Evolutionary conservation across 2,329 filamentous ascomycete species (phyloP).

Genomic region (Colletotrichum noveboracense): DNA sequence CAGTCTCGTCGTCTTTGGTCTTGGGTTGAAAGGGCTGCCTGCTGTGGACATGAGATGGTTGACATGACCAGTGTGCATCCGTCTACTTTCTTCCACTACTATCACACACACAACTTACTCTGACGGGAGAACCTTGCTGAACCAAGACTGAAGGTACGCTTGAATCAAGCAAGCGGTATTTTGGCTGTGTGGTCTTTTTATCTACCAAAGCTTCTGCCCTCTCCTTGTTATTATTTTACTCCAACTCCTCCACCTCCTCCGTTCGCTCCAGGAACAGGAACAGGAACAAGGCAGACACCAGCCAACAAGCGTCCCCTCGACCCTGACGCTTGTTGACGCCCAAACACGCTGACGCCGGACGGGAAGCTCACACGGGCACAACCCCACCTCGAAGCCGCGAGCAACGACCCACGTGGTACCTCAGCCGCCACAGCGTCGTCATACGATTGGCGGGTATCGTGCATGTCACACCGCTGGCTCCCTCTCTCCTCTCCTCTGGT

Average conservation of each 20-base stretch:
- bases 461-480: not conserved
- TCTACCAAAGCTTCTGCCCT: not conserved
- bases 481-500: not conserved
- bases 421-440: not conserved
- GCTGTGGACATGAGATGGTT: not conserved
- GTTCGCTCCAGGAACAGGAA: not conserved
- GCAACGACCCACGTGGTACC: conserved; percentile 1
- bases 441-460: not conserved
- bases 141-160: not conserved
- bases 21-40: not conserved
- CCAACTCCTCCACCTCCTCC: not conserved
- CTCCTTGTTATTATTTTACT: not conserved
- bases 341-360: not conserved
- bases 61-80: not conserved
- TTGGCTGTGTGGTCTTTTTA: not conserved
- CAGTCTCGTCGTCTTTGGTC: not conserved
- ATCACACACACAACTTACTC: not conserved
- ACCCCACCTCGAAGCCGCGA: conserved; percentile 7
- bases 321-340: conserved; percentile 9
- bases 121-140: not conserved
- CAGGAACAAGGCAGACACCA: not conserved
- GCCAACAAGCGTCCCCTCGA: not conserved
- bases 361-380: conserved; percentile 12
- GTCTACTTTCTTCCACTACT: not conserved
- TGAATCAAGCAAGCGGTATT: not conserved